Evolutionary conservation across 768 basidiomycete genomes (phyloP).

Genomic region (Kwoniella heveanensis): DNA sequence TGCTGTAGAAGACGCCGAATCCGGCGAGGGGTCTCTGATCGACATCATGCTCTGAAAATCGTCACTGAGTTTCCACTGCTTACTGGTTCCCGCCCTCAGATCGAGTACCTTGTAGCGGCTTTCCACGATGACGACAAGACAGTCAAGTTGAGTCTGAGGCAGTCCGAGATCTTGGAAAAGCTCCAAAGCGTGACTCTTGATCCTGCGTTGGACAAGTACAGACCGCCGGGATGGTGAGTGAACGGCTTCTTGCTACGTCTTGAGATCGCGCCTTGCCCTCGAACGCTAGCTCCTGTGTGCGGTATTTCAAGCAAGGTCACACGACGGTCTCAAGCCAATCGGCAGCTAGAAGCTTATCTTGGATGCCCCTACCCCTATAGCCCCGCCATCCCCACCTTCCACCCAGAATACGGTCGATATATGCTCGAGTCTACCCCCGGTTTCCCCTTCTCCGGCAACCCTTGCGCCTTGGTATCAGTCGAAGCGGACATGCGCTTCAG

Average conservation of each 20-base stretch:
- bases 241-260: not conserved
- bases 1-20: too few relatives aligned
- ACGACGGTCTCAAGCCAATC: too few relatives aligned
- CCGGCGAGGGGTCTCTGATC: too few relatives aligned
- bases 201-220: constrained; percentile 58
- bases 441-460: constrained; percentile 84
- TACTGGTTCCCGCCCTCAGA: constrained; percentile 58
- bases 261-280: too few relatives aligned
- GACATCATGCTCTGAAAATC: too few relatives aligned
- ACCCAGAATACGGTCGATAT: constrained; percentile 97
- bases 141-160: constrained; percentile 87
- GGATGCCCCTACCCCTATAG: constrained; percentile 55
- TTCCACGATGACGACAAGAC: constrained; percentile 77
- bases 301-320: too few relatives aligned
- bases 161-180: constrained; percentile 87
- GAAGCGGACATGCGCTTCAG: constrained; percentile 94
- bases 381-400: constrained; percentile 80
- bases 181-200: constrained; percentile 69
- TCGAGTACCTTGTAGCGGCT: constrained; percentile 93
- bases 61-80: too few relatives aligned
- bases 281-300: too few relatives aligned
- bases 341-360: too few relatives aligned
- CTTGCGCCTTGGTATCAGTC: constrained; percentile 82
- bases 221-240: constrained; percentile 44
- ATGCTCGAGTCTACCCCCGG: constrained; percentile 99